These are phyloP conservation scores for Gonium pectorale DNA, from an alignment of 139 green algal species.

Conservation along the genomic window DNA sequence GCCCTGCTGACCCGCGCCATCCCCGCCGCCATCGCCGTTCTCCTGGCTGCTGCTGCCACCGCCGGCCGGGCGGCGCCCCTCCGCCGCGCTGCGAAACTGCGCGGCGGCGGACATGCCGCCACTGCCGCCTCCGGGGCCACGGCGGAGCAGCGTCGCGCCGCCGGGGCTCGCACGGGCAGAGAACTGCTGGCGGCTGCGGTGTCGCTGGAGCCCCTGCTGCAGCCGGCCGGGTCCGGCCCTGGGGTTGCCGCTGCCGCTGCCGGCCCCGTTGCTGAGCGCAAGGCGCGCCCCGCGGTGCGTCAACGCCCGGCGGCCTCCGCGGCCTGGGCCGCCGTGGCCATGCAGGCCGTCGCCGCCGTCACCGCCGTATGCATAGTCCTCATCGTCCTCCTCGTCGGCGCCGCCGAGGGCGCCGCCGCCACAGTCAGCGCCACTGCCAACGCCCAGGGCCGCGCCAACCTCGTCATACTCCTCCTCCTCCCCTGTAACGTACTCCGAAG, in stretches of 20 bases:
- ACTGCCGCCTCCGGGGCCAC: too few relatives aligned
- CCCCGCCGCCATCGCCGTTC: not conserved
- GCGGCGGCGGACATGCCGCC: not conserved
- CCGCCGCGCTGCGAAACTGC: not conserved
- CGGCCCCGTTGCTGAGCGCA: too few relatives aligned
- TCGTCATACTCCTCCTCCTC: constrained; percentile 24
- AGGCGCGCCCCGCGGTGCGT: too few relatives aligned
- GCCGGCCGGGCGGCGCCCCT: not conserved
- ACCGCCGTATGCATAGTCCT: not conserved
- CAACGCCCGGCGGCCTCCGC: too few relatives aligned
- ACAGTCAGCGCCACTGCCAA: not conserved
- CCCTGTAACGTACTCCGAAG: constrained; percentile 42
- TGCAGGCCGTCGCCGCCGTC: constrained; percentile 5
- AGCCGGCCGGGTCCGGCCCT: too few relatives aligned
- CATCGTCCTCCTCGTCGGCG: not conserved
- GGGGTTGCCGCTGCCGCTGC: too few relatives aligned
- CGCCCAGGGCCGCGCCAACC: not conserved
- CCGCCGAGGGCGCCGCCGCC: not conserved
- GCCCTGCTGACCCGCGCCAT: not conserved
- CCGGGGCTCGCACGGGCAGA: too few relatives aligned
- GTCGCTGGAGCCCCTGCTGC: too few relatives aligned
- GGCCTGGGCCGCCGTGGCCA: not conserved
- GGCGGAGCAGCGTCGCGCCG: too few relatives aligned
- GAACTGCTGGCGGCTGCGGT: too few relatives aligned
- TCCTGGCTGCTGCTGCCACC: constrained; percentile 17